Percentiles rank a stretch among this genome's conserved stretches.
Conservation (phyloP, 164 flowering plant species). For the Umbilicus rupestris region DNA sequence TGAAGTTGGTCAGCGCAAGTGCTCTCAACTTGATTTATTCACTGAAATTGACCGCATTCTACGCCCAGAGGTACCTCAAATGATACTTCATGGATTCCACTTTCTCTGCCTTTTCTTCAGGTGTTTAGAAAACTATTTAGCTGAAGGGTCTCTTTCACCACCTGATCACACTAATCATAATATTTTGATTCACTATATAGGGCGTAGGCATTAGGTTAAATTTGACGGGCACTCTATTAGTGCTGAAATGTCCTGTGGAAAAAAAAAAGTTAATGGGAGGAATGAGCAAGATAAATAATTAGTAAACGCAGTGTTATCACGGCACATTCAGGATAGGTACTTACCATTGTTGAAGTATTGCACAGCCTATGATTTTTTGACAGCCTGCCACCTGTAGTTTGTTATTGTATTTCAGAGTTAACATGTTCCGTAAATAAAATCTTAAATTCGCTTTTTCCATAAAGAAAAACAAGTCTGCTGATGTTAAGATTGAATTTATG, state of each 20-base stretch:
- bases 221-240: too few relatives aligned
- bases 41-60: constrained; percentile 86
- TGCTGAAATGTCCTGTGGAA: too few relatives aligned
- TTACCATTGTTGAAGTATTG: not conserved
- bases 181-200: too few relatives aligned
- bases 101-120: not conserved
- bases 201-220: too few relatives aligned
- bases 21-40: constrained; percentile 65
- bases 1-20: constrained; percentile 46
- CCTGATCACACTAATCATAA: too few relatives aligned
- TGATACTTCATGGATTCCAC: not conserved
- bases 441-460: not conserved
- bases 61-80: constrained; percentile 82
- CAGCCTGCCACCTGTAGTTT: not conserved
- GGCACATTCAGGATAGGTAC: not conserved
- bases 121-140: not conserved
- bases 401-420: not conserved
- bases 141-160: too few relatives aligned
- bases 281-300: too few relatives aligned
- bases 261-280: too few relatives aligned
- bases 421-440: not conserved
- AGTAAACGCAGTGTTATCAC: not conserved
- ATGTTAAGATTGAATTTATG: constrained; percentile 10
- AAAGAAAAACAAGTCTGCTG: not conserved
- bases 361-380: too few relatives aligned